Base-by-base conservation (phyloP, 2,329 filamentous ascomycete genomes). In the Colletotrichum tamarilloi region DNA sequence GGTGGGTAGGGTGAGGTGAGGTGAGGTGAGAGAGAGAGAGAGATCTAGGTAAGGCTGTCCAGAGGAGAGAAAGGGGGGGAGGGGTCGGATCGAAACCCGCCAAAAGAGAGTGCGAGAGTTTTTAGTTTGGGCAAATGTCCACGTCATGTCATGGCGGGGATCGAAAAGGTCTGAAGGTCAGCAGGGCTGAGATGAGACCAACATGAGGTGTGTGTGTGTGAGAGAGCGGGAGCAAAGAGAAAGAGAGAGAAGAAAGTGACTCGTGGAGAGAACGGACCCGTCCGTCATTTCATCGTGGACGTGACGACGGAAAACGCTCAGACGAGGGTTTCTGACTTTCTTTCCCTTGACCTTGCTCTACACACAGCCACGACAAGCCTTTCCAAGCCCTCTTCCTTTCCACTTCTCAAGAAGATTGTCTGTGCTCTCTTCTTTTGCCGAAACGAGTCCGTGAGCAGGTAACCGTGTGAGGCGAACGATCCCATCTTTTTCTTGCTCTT, bases 181-280 rank as follows among this genome's bases (percentile, higher is more conserved):
- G 63, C 68, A 67, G 68, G 68, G 63, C 68, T 71, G 63, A 71
- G 56, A 67, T 68, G 68, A 71, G 68, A 71, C 63, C 68, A 67
- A 49, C 46, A 35, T 62, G 68, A 68, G 63, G 58, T 67, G 46
- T 63, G 32, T 35, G 32, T 32, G 30, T 11, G 30, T 1, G 8
- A 3, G 32, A 12, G 32, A 35, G 32, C 3, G 32, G 30, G 30
- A 32, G 30, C 7, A 32, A 35, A 35, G 32, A 35, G 30, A 1
- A 2, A 9, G 30, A 32, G 11, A 35, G 26, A 30, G 60, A 35
- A 35, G 6, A 19, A 56, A 14, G 35, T 38, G 35, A 38, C 35
- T 38, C 35, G 38, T 42, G 38, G 38, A 16, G 32, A 56, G 35
- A 38, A 52, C 42, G 46, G 63, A 67, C 46, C 42, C 26, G 42